phyloP scores from a whole-genome alignment of 345 rosid genomes.

The Syzygium grande region DNA sequence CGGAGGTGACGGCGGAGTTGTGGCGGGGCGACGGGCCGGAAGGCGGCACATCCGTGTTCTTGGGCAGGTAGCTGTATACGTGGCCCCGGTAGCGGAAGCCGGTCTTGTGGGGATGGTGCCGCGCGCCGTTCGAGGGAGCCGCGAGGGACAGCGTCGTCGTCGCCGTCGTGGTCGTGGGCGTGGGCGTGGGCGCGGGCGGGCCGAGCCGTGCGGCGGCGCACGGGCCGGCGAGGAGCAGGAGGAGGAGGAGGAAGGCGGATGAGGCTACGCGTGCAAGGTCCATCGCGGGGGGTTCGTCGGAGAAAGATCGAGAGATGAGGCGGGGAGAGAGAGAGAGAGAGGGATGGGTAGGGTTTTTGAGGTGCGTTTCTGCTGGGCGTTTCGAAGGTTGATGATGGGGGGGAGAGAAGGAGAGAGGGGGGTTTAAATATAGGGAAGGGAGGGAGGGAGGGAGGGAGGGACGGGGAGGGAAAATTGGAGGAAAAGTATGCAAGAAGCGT shows the following conservation, averaged over 20 bases:
- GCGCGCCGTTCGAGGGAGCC: neutral
- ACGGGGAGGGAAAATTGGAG: no score
- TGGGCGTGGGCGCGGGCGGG: neutral
- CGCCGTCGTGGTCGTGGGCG: neutral
- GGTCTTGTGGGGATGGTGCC: neutral
- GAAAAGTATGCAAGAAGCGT: no score
- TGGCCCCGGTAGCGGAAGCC: neutral
- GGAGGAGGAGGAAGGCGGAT: neutral
- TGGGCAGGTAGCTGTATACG: neutral
- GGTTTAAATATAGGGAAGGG: no score
- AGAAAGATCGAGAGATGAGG: neutral
- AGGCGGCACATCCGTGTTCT: neutral
- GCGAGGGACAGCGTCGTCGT: neutral
- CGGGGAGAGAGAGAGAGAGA: neutral
- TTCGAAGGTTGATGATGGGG: neutral
- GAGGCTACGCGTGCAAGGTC: neutral
- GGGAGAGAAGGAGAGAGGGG: accelerated
- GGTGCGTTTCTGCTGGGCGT: neutral
- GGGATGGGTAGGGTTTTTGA: neutral
- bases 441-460: no score
- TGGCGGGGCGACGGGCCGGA: neutral
- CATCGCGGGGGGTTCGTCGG: neutral
- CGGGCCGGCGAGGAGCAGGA: neutral
- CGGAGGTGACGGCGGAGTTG: neutral
- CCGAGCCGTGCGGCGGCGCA: neutral